phyloP scores from a whole-genome alignment of 1,139 yeast species.

The Scheffersomyces illinoinensis region DNA sequence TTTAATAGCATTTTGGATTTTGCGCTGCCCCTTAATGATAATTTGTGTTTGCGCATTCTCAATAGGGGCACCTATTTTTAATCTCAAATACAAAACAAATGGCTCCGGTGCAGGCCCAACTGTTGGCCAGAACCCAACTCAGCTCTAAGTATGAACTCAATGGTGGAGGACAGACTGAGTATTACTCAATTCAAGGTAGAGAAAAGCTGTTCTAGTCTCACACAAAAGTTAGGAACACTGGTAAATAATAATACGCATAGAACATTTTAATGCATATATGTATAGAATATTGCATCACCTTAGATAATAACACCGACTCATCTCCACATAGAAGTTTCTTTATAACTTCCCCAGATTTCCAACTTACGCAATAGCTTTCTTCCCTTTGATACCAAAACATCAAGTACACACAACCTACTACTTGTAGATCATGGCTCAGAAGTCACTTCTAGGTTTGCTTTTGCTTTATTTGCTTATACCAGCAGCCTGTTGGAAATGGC shows the following conservation, averaged over 20 bases:
- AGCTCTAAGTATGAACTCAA: background rate
- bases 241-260: background rate
- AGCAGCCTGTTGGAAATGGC: background rate
- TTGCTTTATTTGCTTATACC: background rate
- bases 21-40: background rate
- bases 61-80: background rate
- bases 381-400: background rate
- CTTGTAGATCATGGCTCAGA: background rate
- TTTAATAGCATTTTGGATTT: background rate
- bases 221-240: background rate
- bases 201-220: background rate
- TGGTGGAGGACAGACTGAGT: background rate
- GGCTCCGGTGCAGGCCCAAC: background rate
- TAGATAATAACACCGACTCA: background rate
- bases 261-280: background rate
- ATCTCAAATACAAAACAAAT: background rate
- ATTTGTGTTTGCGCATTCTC: background rate
- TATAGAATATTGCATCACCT: background rate
- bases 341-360: too few relatives aligned
- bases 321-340: background rate
- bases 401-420: too few relatives aligned
- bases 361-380: background rate
- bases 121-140: background rate
- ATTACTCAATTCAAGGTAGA: background rate
- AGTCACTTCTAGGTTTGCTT: conserved; percentile 1